Percentiles rank a stretch among this genome's conserved stretches.
phyloP scores from a whole-genome alignment of 176 grass and related monocot species.

The Lolium multiflorum region DNA sequence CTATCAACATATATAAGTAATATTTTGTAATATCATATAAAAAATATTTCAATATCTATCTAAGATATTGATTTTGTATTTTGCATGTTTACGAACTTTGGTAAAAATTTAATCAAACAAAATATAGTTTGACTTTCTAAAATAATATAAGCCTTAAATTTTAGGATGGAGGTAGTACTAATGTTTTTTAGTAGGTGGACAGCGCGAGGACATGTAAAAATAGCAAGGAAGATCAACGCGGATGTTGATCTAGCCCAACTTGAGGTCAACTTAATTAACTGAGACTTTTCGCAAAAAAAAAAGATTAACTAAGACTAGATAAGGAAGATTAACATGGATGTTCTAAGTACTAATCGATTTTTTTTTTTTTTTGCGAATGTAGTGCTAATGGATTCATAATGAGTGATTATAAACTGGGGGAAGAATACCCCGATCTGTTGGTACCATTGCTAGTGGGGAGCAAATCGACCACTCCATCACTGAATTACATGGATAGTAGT shows the following conservation, averaged over 20 bases:
- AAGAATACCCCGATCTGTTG: background rate
- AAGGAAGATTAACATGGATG: conserved; percentile 1
- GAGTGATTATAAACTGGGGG: background rate
- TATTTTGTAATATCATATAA: no score
- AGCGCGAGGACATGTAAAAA: background rate
- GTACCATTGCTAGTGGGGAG: conserved; percentile 16
- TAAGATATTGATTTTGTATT: no score
- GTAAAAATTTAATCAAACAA: no score
- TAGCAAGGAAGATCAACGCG: background rate
- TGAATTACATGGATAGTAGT: background rate
- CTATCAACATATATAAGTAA: no score
- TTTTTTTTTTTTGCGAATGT: no score
- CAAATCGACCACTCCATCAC: background rate
- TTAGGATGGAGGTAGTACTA: no score
- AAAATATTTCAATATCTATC: no score
- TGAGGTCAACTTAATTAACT: background rate
- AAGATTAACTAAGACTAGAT: background rate
- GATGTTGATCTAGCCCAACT: background rate
- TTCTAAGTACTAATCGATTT: background rate
- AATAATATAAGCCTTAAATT: no score
- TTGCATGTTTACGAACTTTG: no score
- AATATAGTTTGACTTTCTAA: no score
- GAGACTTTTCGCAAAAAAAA: no score
- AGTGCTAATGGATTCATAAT: background rate
- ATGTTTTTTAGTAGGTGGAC: no score